Evolutionary conservation across 495 filamentous ascomycete genomes (phyloP), one percentile per base, ranked within the genome.

Genomic region (Penicillium antarcticum): DNA sequence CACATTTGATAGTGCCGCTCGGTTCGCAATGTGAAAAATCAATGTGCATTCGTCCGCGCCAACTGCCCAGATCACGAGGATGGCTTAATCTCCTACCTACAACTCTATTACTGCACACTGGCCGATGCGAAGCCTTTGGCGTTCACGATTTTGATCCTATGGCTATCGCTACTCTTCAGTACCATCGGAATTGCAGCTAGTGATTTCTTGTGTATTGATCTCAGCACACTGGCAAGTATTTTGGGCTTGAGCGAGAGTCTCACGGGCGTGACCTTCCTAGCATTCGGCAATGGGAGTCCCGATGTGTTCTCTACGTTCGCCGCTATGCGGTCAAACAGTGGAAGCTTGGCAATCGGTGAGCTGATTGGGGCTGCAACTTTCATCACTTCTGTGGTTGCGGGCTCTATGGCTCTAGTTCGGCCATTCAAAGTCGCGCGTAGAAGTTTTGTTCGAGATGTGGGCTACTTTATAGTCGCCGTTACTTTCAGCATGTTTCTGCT

Each of bases 261-360:
- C 74, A 90, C 95, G 0, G 95, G 95, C 19, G 95, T 98, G 14
- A 99, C 95, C 1, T 95, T 99, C 59, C 76, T 97, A 43, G 95
- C 95, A 4, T 94, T 99, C 68, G 95, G 95, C 45, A 99, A 99
- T 72, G 95, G 95, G n/a, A 97, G 92, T 56, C 95, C 95, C 0
- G 95, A 99, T 69, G 92, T 99, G 14, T 99, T 99, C 68, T 95
- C 89, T 34, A 99, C 95, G 3, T 97, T 97, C 63, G 95, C 92
- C 24, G 95, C 95, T 51, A 97, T 99, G 92, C 85, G 85, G 64
- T 94, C 92, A 21, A 88, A 97, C 58, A 95, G 91, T 61, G 95
- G 91, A 3, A 96, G 92, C 69, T 78, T 99, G 69, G 95, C 95
- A 1, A 84, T 97, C 52, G 95, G 95, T 26, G 95, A 99, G 70